A percentile compares a stretch with the other conserved stretches of the same genome.
Evolutionary conservation across 192 early-diverging fungal species (phyloP).

Genomic region (Dimargaris cristalligena): DNA sequence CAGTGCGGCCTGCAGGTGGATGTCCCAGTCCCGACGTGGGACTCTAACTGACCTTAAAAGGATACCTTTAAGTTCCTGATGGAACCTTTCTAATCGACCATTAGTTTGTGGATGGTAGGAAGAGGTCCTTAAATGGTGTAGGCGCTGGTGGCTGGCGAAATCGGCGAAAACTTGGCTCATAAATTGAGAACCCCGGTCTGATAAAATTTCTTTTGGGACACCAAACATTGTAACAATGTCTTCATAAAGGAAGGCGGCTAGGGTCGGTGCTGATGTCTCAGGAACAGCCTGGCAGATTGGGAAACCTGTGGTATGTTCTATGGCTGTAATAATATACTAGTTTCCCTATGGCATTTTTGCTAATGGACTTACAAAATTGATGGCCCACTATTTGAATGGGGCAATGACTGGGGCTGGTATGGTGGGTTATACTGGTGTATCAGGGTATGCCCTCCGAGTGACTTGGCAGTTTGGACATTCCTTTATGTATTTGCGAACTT

Average conservation of each 20-base stretch:
- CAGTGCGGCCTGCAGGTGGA: background rate
- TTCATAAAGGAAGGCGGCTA: background rate
- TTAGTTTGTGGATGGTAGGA: conserved; percentile 12
- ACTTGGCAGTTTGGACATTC: background rate
- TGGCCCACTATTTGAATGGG: background rate
- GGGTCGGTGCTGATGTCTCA: background rate
- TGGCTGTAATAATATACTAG: conserved; percentile 5
- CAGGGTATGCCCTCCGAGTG: background rate
- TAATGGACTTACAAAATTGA: background rate
- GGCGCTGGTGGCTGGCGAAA: background rate
- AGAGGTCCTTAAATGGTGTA: conserved; percentile 10
- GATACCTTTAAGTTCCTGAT: conserved; percentile 8
- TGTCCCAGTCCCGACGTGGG: conserved; percentile 10
- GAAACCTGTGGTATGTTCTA: conserved; percentile 1
- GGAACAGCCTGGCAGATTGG: background rate
- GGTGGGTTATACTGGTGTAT: background rate
- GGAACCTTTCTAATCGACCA: conserved; percentile 11
- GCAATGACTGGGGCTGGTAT: background rate
- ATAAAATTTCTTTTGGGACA: conserved; percentile 7
- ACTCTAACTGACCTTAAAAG: background rate
- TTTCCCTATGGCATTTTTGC: background rate
- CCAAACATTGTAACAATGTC: conserved; percentile 7
- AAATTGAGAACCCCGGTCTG: conserved; percentile 10
- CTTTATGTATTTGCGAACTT: background rate
- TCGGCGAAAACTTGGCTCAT: background rate